Conservation (phyloP, 345 rosid genomes). For the Punica granatum region DNA sequence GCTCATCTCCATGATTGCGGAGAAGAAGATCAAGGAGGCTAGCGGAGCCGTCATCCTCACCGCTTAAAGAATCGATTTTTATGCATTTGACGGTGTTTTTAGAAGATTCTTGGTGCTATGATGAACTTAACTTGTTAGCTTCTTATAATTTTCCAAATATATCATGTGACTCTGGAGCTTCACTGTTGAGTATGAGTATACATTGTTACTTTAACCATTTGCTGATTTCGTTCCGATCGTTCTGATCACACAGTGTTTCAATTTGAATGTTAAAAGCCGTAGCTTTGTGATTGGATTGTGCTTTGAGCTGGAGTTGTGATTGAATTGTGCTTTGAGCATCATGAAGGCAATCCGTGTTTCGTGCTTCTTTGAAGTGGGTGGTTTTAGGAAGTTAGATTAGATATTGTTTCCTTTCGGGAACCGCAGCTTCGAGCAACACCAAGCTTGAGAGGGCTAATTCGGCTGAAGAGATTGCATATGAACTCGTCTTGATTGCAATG, state of each 20-base stretch:
- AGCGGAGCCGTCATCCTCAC: slow-evolving; percentile 78
- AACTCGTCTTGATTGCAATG: too few species aligned
- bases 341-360: neutral
- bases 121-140: neutral
- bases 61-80: slow-evolving; percentile 14
- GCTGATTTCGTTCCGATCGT: neutral
- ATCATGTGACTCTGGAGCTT: neutral
- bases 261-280: neutral
- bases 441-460: too few species aligned
- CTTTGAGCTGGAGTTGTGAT: too few species aligned
- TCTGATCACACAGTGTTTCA: neutral
- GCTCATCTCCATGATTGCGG: slow-evolving; percentile 66
- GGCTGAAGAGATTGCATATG: too few species aligned
- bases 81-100: neutral
- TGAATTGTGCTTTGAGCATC: too few species aligned
- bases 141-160: neutral
- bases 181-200: neutral
- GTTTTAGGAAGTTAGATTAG: neutral
- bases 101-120: neutral
- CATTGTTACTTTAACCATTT: neutral
- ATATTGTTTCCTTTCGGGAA: too few species aligned
- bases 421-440: too few species aligned
- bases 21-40: slow-evolving; percentile 75
- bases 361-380: neutral
- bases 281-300: too few species aligned